These are phyloP conservation scores for Solanum virginianum DNA, from an alignment of 257 asterid genomes.

Conservation along the genomic window DNA sequence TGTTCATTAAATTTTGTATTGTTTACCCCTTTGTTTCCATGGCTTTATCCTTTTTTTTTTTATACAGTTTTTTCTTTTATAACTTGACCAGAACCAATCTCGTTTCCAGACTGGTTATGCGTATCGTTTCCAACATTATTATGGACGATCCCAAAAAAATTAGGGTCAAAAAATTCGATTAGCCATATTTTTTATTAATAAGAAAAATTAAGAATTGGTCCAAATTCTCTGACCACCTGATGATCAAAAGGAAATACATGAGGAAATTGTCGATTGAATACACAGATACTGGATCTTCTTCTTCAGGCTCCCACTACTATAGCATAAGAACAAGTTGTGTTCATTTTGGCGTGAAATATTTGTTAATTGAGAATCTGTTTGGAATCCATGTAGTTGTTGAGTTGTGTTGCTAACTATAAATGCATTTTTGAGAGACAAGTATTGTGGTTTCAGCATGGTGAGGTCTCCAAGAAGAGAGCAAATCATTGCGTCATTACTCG, in stretches of 20 bases:
- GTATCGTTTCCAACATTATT: too few species aligned
- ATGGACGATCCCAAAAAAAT: too few species aligned
- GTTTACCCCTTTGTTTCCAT: not conserved
- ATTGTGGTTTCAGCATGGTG: too few species aligned
- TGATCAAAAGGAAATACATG: not conserved
- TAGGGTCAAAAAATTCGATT: too few species aligned
- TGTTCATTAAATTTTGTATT: not conserved
- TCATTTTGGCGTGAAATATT: not conserved
- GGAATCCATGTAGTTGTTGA: not conserved
- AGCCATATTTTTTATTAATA: too few species aligned
- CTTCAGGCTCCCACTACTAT: not conserved
- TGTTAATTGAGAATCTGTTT: not conserved
- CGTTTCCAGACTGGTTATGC: not conserved
- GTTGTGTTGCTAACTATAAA: not conserved
- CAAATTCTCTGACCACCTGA: not conserved
- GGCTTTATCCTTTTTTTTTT: not conserved
- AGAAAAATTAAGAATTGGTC: not conserved
- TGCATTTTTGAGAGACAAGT: not conserved
- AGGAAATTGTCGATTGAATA: too few species aligned
- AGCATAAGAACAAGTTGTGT: not conserved
- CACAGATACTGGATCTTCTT: not conserved
- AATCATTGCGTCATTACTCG: not conserved
- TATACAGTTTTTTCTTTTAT: too few species aligned
- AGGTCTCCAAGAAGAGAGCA: not conserved
- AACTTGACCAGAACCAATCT: not conserved